Conservation (phyloP, 768 basidiomycete species). For the Auriscalpium vulgare region DNA sequence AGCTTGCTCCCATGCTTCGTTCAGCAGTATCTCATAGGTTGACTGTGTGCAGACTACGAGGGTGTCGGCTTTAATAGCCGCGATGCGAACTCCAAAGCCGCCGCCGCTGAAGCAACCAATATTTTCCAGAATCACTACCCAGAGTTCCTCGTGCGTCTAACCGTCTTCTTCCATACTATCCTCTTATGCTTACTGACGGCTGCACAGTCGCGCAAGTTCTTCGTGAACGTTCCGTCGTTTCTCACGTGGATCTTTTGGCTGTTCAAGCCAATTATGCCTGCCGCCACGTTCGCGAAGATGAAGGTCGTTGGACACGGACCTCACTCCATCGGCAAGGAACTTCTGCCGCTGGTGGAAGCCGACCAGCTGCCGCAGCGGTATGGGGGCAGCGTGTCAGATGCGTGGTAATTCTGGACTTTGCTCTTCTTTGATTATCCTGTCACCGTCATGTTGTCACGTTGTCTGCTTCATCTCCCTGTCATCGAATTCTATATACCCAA, state of each 20-base stretch:
- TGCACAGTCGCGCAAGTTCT: slow-evolving; percentile 62
- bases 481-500: too few species aligned
- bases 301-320: slow-evolving; percentile 61
- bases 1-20: neutral
- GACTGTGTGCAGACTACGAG: slow-evolving; percentile 50
- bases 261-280: slow-evolving; percentile 67
- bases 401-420: slow-evolving; percentile 23
- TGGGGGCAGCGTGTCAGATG: slow-evolving; percentile 56
- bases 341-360: slow-evolving; percentile 48
- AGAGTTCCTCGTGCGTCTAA: slow-evolving; percentile 54
- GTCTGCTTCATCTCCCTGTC: too few species aligned
- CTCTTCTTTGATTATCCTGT: neutral
- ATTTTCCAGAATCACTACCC: slow-evolving; percentile 78
- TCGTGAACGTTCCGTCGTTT: slow-evolving; percentile 71
- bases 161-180: neutral
- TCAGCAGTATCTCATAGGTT: too few species aligned
- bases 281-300: slow-evolving; percentile 78
- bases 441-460: too few species aligned
- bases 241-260: slow-evolving; percentile 80
- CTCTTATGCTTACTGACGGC: too few species aligned
- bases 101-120: slow-evolving; percentile 63
- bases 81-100: slow-evolving; percentile 68
- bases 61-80: slow-evolving; percentile 61
- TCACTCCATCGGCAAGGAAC: slow-evolving; percentile 48
- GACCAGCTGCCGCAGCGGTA: slow-evolving; percentile 61